Evolutionary conservation across 2,329 filamentous ascomycete species (phyloP), one percentile per base, ranked within the genome.

Genomic region (Scedosporium apiospermum): DNA sequence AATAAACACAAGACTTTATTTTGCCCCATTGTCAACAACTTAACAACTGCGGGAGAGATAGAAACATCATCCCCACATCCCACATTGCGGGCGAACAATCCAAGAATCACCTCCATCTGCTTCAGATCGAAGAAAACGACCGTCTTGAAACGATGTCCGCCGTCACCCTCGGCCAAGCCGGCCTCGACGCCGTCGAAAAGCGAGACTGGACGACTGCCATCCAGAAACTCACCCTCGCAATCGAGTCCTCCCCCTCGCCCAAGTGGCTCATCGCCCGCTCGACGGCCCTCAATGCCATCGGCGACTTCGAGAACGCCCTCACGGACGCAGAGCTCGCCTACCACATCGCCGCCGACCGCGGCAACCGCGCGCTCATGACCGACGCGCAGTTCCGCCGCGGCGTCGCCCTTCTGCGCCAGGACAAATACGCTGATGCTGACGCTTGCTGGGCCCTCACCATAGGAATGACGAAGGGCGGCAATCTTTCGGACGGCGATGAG

Each of bases 371-470:
- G 66, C 81, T 89, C 34, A 91, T 97, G 72, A 81, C 87, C 57
- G 84, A 91, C n/a, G 88, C 90, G 1, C 91, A 97, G 69, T 85
- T 95, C 69, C 86, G 93, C 67, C 85, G 93, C 44, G 89, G 85
- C 4, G 84, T 96, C 12, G 83, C 88, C 10, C 80, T 93, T 27
- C 89, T 86, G 73, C 84, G 87, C 58, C 77, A 92, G 49, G 84
- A 83, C 41, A 81, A 84, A 61, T 91, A 86, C 68, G 91, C 88
- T 3, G 88, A 97, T 74, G 88, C 92, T 0, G 82, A 87, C 64
- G 83, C 86, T 67, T 84, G 93, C 66, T 85, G 93, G 21, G 77
- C 79, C 18, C 87, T 85, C 79, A 76, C 80, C 38, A 77, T 79
- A 72, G 69, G 73, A 42, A 70, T 81, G 3, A 62, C 71, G 4